Conservation (phyloP, 2,329 filamentous ascomycete species). For the Sporothrix brunneoviolacea region DNA sequence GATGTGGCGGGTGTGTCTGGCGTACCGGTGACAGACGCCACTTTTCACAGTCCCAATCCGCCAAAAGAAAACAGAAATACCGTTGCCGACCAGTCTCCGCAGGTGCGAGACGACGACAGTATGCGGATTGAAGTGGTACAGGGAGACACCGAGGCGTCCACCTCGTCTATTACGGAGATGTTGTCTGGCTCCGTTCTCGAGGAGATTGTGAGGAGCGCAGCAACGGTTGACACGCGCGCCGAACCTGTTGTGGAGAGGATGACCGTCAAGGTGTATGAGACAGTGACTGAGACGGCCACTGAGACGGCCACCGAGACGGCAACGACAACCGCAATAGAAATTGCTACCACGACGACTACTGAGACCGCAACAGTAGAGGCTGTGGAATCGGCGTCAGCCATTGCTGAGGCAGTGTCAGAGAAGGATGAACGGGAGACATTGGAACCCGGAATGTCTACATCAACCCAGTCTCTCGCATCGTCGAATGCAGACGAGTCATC, state of each 20-base stretch:
- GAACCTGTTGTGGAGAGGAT: conserved; percentile 21
- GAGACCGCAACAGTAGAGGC: neutral
- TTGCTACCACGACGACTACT: neutral
- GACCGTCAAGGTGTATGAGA: conserved; percentile 20
- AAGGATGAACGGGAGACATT: too few relatives aligned
- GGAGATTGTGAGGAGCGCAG: neutral
- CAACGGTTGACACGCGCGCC: neutral
- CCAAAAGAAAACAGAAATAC: neutral
- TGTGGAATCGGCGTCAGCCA: neutral
- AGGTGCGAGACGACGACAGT: neutral
- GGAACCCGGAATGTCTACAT: too few relatives aligned
- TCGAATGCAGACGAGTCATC: neutral
- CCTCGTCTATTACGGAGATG: neutral
- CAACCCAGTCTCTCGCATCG: neutral
- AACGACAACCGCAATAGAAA: neutral
- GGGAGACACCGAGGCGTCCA: neutral
- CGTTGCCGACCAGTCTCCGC: too few relatives aligned
- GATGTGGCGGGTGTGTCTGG: neutral
- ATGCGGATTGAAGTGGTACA: neutral
- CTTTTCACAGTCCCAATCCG: neutral
- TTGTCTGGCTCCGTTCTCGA: conserved; percentile 2
- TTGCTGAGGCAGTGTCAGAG: neutral
- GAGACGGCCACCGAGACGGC: conserved; percentile 1
- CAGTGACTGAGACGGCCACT: conserved; percentile 22
- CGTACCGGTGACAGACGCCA: neutral